These are phyloP conservation scores for Triticum dicoccoides DNA, from an alignment of 176 grass and related monocot genomes.

Conservation along the genomic window DNA sequence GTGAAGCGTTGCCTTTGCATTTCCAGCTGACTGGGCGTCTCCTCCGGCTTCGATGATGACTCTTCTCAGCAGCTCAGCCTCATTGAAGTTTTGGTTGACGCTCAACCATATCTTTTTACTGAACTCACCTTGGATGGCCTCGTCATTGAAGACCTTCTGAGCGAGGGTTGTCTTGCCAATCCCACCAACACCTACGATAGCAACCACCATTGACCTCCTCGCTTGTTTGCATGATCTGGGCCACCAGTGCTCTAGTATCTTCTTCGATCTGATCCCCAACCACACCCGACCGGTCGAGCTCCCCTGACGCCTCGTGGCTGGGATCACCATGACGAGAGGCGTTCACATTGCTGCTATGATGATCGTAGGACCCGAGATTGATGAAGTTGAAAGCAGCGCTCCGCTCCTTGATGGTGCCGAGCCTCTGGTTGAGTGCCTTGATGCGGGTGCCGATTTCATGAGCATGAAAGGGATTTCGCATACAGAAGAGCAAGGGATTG, in stretches of 20 bases:
- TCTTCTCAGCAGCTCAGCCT: neutral
- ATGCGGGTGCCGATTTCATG: neutral
- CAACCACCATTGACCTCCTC: no score
- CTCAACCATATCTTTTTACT: neutral
- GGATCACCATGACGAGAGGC: neutral
- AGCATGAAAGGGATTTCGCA: neutral
- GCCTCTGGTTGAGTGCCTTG: neutral
- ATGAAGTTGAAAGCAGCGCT: neutral
- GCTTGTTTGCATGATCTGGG: neutral
- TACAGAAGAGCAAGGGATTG: neutral
- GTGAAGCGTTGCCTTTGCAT: neutral
- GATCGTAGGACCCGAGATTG: neutral
- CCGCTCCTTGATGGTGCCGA: neutral
- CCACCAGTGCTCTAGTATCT: neutral
- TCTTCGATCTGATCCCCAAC: neutral
- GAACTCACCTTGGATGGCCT: neutral
- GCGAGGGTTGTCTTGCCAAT: no score
- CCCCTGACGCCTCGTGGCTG: neutral
- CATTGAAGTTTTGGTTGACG: neutral
- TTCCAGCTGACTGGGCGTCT: neutral
- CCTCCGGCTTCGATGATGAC: no score
- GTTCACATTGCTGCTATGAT: neutral
- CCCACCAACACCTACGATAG: no score
- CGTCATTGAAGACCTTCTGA: neutral
- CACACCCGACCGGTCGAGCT: neutral